Evolutionary conservation across 148 eudicot species (phyloP).

Genomic region (Chenopodium quinoa): DNA sequence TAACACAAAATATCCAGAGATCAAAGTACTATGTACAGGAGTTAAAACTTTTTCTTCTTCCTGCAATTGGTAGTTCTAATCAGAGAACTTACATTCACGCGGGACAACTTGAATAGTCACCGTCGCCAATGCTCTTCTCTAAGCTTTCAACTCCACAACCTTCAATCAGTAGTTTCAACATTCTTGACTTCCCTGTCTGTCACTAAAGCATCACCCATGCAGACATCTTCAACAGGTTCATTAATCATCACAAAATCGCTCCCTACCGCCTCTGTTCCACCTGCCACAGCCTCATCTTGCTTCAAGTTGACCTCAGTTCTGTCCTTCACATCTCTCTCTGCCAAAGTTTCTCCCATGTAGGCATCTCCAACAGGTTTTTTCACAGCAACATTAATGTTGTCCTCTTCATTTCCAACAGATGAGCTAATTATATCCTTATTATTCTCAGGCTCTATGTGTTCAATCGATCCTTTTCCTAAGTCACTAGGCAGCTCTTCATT

Average conservation of each 20-base stretch:
- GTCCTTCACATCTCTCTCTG: not conserved
- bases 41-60: conserved; percentile 25
- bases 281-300: conserved; percentile 17
- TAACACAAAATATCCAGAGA: conserved; percentile 10
- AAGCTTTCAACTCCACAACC: conserved; percentile 13
- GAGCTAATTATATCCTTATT: not conserved
- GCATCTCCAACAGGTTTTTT: conserved; percentile 16
- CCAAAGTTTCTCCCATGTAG: conserved; percentile 23
- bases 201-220: conserved; percentile 21
- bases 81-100: conserved; percentile 45
- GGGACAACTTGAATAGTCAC: conserved; percentile 41
- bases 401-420: conserved; percentile 3
- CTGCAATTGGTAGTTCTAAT: conserved; percentile 21
- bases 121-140: conserved; percentile 42
- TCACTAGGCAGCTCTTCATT: conserved; percentile 11
- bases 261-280: conserved; percentile 12
- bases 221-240: conserved; percentile 26
- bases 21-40: conserved; percentile 27
- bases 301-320: conserved; percentile 9
- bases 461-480: not conserved
- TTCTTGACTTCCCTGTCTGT: conserved; percentile 17
- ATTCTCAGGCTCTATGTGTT: conserved; percentile 6
- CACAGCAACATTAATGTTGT: conserved; percentile 9
- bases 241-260: not conserved
- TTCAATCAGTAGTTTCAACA: conserved; percentile 9